Evolutionary conservation across 768 basidiomycete genomes (phyloP).

Genomic region (Tylopilus sp.): DNA sequence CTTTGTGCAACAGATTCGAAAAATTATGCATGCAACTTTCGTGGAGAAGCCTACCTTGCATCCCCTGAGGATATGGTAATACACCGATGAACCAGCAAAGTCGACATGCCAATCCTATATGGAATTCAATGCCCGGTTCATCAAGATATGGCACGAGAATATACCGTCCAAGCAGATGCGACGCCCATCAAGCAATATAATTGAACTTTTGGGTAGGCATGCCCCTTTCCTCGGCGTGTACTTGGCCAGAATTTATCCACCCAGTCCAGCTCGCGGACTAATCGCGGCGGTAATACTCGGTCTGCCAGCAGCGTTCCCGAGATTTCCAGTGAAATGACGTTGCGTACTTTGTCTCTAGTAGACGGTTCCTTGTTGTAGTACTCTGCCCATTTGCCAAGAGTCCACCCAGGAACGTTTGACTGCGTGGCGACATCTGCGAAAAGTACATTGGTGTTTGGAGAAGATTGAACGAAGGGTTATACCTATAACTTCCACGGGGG

Average conservation of each 20-base stretch:
- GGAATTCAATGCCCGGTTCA: not conserved
- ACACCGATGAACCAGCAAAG: slow-evolving; percentile 97
- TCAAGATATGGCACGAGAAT: slow-evolving; percentile 24
- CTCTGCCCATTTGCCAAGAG: slow-evolving; percentile 84
- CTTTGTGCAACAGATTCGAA: slow-evolving; percentile 36
- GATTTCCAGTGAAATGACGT: slow-evolving; percentile 94
- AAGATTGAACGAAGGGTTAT: slow-evolving; percentile 17
- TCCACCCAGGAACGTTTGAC: slow-evolving; percentile 84
- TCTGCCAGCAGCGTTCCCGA: slow-evolving; percentile 81
- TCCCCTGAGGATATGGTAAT: slow-evolving; percentile 89
- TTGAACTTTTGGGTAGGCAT: slow-evolving; percentile 89
- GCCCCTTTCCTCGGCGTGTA: slow-evolving; percentile 66
- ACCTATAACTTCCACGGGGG: slow-evolving; percentile 92
- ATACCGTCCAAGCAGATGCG: slow-evolving; percentile 87
- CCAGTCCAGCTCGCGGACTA: slow-evolving; percentile 93
- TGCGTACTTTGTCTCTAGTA: slow-evolving; percentile 81
- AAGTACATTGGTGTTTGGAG: not conserved
- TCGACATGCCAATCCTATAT: slow-evolving; percentile 95
- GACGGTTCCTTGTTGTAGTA: slow-evolving; percentile 71
- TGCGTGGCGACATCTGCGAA: slow-evolving; percentile 81
- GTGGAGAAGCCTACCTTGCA: slow-evolving; percentile 55
- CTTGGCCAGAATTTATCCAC: slow-evolving; percentile 94
- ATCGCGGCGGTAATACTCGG: slow-evolving; percentile 73
- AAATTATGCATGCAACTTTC: not conserved
- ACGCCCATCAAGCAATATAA: slow-evolving; percentile 98